Conservation (phyloP, 164 flowering plant species). For the Vitis vinifera region DNA sequence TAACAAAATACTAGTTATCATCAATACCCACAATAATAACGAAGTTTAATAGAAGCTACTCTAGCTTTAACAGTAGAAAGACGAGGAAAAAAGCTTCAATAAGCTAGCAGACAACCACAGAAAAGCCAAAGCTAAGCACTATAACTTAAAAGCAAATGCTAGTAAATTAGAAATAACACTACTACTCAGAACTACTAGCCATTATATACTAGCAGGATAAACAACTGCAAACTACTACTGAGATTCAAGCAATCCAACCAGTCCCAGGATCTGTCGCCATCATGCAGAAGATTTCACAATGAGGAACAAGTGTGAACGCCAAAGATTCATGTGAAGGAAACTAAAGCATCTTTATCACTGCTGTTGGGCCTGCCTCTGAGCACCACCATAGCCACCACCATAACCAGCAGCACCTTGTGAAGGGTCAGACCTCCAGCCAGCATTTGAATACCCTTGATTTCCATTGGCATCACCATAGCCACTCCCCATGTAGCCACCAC, state of each 20-base stretch:
- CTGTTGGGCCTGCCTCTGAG: conserved; percentile 3
- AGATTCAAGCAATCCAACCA: conserved; percentile 10
- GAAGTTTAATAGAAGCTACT: conserved; percentile 2
- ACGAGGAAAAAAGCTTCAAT: conserved; percentile 2
- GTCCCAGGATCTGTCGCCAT: not conserved
- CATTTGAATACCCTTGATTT: conserved; percentile 1
- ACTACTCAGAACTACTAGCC: conserved; percentile 10
- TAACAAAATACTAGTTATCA: not conserved
- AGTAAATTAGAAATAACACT: conserved; percentile 1
- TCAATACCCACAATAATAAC: conserved; percentile 3
- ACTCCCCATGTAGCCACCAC: conserved; percentile 9
- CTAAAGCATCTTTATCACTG: not conserved
- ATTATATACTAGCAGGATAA: conserved; percentile 6
- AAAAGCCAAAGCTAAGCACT: conserved; percentile 6
- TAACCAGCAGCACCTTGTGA: not conserved
- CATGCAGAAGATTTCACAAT: not conserved
- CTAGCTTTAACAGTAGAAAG: not conserved
- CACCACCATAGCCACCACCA: conserved; percentile 4
- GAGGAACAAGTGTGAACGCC: not conserved
- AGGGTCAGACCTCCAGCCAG: conserved; percentile 2
- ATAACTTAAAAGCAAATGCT: conserved; percentile 3
- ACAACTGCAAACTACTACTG: conserved; percentile 8
- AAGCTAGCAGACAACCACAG: not conserved
- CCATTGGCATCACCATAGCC: conserved; percentile 6
- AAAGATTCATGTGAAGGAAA: not conserved